Conservation (phyloP, 78 protist species). For the Dictyostelium discoideum region DNA sequence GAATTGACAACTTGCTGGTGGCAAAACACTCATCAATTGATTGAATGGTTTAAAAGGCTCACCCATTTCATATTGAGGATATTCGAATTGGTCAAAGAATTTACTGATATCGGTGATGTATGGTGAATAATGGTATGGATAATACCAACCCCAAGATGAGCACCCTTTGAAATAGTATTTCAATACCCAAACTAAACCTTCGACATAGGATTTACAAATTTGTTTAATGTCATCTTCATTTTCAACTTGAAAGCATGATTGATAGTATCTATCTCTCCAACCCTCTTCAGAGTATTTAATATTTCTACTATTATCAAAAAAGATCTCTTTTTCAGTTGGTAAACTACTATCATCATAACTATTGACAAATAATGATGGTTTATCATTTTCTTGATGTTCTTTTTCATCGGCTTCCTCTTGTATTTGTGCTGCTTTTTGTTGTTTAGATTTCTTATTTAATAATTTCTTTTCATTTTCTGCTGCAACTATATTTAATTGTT, state of each 20-base stretch:
- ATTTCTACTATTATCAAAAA: slow-evolving; percentile 35
- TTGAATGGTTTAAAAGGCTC: slow-evolving; percentile 95
- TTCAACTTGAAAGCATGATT: slow-evolving; percentile 70
- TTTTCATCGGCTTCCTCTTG: slow-evolving; percentile 11
- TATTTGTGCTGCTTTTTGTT: background rate
- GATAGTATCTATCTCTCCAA: slow-evolving; percentile 96
- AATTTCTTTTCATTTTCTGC: background rate
- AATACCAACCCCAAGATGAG: slow-evolving; percentile 98
- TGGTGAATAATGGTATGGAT: slow-evolving; percentile 98
- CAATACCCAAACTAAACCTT: slow-evolving; percentile 98
- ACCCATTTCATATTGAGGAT: slow-evolving; percentile 36
- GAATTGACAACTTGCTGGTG: slow-evolving; percentile 82
- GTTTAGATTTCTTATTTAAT: slow-evolving; percentile 13
- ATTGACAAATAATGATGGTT: background rate
- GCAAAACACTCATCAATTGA: slow-evolving; percentile 98
- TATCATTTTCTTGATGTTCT: background rate
- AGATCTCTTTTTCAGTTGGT: background rate
- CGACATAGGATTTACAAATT: slow-evolving; percentile 84
- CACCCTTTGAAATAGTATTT: slow-evolving; percentile 97
- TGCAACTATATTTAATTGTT: background rate
- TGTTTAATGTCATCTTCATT: slow-evolving; percentile 9
- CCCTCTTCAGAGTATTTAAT: slow-evolving; percentile 87
- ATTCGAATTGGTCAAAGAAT: background rate
- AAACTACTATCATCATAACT: background rate
- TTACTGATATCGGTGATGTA: slow-evolving; percentile 50